These are phyloP conservation scores for Eutrema salsugineum DNA, from an alignment of 441 rosid species.

Conservation along the genomic window DNA sequence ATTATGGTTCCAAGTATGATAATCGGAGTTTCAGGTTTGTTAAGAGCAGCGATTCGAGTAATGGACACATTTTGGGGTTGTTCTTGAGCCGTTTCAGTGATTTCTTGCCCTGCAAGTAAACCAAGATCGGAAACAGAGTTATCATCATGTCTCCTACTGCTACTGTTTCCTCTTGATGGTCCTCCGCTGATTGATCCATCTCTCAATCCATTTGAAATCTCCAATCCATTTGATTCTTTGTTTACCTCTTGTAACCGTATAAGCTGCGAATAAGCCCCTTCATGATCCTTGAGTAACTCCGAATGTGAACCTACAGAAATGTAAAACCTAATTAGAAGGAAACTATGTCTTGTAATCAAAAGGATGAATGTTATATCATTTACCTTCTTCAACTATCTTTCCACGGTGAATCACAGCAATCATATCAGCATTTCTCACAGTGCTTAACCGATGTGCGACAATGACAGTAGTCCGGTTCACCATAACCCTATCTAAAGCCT, in stretches of 20 bases:
- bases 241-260: conserved; percentile 36
- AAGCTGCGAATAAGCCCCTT: conserved; percentile 50
- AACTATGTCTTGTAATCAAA: not conserved
- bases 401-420: conserved; percentile 93
- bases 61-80: conserved; percentile 28
- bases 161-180: conserved; percentile 10
- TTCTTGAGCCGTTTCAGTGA: not conserved
- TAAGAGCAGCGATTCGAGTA: conserved; percentile 38
- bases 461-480: conserved; percentile 90
- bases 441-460: conserved; percentile 90
- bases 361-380: not conserved
- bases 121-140: conserved; percentile 15
- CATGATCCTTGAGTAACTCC: conserved; percentile 36
- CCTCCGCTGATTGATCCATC: conserved; percentile 5
- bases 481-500: conserved; percentile 92
- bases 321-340: not conserved
- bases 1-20: conserved; percentile 36
- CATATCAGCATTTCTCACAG: conserved; percentile 81
- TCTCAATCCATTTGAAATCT: not conserved
- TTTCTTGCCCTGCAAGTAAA: not conserved
- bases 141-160: not conserved
- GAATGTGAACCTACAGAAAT: conserved; percentile 40
- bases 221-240: not conserved
- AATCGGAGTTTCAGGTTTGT: conserved; percentile 40
- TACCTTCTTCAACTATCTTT: conserved; percentile 65